A percentile compares a stretch with the other conserved stretches of the same genome.
These are phyloP conservation scores for Chenopodium quinoa DNA, from an alignment of 148 eudicot species.

Conservation along the genomic window DNA sequence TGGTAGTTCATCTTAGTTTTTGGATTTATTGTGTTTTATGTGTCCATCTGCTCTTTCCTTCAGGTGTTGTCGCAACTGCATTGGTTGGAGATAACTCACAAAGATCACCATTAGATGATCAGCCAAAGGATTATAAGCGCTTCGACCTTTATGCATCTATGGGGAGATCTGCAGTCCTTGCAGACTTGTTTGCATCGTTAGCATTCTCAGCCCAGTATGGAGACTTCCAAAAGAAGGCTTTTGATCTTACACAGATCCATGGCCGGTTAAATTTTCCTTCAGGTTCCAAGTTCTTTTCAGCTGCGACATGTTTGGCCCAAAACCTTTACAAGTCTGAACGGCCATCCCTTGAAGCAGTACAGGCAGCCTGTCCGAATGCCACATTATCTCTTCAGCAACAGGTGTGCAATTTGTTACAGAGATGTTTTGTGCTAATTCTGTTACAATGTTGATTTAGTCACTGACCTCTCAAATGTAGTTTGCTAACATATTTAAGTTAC, in stretches of 20 bases:
- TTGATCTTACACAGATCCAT: slow-evolving; percentile 71
- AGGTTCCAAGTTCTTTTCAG: slow-evolving; percentile 66
- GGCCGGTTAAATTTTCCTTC: slow-evolving; percentile 72
- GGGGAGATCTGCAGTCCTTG: slow-evolving; percentile 50
- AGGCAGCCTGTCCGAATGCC: slow-evolving; percentile 57
- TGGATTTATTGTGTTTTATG: not conserved
- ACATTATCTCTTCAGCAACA: slow-evolving; percentile 83
- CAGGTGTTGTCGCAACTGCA: slow-evolving; percentile 70
- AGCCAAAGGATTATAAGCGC: slow-evolving; percentile 37
- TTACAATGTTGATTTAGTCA: not conserved
- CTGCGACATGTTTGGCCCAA: slow-evolving; percentile 52
- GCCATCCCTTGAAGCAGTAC: slow-evolving; percentile 56
- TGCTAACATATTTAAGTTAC: not conserved
- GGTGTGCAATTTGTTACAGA: slow-evolving; percentile 37
- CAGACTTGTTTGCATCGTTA: slow-evolving; percentile 60
- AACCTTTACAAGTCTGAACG: slow-evolving; percentile 51
- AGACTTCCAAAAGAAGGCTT: slow-evolving; percentile 63
- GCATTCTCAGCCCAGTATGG: slow-evolving; percentile 80
- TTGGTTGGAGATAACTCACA: slow-evolving; percentile 53
- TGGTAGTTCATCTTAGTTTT: not conserved
- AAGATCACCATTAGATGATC: slow-evolving; percentile 36
- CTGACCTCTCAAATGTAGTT: not conserved
- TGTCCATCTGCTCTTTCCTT: slow-evolving; percentile 6
- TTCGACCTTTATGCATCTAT: slow-evolving; percentile 43
- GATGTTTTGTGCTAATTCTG: not conserved